A percentile compares a stretch with the other conserved stretches of the same genome.
These are phyloP conservation scores for Pyricularia sp. DNA, from an alignment of 2,329 filamentous ascomycete species.

Conservation along the genomic window DNA sequence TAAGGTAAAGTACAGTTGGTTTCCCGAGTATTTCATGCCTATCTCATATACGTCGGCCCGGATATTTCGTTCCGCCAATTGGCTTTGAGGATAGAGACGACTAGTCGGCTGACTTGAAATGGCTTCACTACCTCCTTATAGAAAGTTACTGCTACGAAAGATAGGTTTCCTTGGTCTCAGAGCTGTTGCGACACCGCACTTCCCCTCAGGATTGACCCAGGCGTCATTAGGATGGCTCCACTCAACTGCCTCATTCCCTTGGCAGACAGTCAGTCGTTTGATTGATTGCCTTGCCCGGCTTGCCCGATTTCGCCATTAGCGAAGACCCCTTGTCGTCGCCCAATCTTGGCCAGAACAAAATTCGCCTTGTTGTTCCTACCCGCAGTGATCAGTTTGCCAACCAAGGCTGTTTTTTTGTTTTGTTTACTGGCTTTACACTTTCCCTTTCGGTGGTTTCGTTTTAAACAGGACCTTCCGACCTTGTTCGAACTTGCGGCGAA, in stretches of 20 bases:
- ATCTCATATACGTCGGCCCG: too few species aligned
- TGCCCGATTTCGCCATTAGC: not conserved
- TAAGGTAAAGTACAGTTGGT: too few species aligned
- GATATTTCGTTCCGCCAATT: too few species aligned
- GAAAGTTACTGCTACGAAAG: not conserved
- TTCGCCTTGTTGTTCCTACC: not conserved
- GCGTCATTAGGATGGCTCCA: not conserved
- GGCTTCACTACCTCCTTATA: not conserved
- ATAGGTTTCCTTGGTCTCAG: not conserved
- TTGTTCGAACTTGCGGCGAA: not conserved
- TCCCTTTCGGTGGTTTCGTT: not conserved
- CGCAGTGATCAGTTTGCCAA: not conserved
- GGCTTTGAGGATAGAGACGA: too few species aligned
- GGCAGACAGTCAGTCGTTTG: not conserved
- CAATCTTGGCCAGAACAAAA: not conserved
- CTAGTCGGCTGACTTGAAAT: not conserved
- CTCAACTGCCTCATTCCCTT: not conserved
- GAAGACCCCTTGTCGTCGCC: not conserved
- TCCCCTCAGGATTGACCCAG: not conserved
- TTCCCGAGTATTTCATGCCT: too few species aligned
- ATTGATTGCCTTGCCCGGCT: not conserved
- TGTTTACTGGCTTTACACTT: not conserved
- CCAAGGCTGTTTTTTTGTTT: not conserved
- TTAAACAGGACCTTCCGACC: not conserved
- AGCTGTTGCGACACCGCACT: not conserved